phyloP scores from a whole-genome alignment of 1,284 basidiomycete genomes.

The Volvariella surrecta region DNA sequence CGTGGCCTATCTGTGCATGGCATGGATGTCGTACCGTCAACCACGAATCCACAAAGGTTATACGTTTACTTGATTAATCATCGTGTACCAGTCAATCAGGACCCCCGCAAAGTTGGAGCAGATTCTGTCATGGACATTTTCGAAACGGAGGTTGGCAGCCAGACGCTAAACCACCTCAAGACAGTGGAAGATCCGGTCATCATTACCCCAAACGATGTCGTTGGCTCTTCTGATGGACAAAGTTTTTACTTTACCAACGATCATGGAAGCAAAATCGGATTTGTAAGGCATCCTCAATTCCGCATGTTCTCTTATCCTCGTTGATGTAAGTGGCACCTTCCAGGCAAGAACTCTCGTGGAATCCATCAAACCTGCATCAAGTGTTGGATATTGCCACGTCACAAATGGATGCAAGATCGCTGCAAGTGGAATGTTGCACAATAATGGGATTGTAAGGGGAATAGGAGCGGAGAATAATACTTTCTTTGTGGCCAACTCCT shows the following conservation, averaged over 20 bases:
- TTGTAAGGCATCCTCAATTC: slow-evolving; percentile 26
- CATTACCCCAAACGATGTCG: slow-evolving; percentile 62
- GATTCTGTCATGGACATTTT: slow-evolving; percentile 71
- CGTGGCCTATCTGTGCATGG: slow-evolving; percentile 57
- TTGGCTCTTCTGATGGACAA: slow-evolving; percentile 50
- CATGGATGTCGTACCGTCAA: slow-evolving; percentile 60
- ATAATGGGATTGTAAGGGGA: slow-evolving; percentile 41
- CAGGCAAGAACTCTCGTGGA: not conserved
- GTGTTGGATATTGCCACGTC: slow-evolving; percentile 52
- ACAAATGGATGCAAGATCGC: slow-evolving; percentile 52
- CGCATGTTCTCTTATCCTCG: not conserved
- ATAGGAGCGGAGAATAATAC: slow-evolving; percentile 42
- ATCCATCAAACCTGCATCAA: slow-evolving; percentile 17
- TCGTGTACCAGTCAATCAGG: slow-evolving; percentile 32
- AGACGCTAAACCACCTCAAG: slow-evolving; percentile 40
- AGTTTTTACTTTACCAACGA: slow-evolving; percentile 68
- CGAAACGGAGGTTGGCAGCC: slow-evolving; percentile 38
- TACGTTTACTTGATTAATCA: slow-evolving; percentile 68
- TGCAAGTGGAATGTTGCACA: slow-evolving; percentile 30
- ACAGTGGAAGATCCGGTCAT: slow-evolving; percentile 54
- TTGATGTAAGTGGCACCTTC: not conserved
- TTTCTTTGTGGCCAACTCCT: slow-evolving; percentile 42
- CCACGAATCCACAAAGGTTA: slow-evolving; percentile 37
- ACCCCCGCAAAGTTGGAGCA: slow-evolving; percentile 44
- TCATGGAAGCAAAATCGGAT: slow-evolving; percentile 41